Evolutionary conservation across 2,329 filamentous ascomycete species (phyloP).

Genomic region (Phialophora chinensis): DNA sequence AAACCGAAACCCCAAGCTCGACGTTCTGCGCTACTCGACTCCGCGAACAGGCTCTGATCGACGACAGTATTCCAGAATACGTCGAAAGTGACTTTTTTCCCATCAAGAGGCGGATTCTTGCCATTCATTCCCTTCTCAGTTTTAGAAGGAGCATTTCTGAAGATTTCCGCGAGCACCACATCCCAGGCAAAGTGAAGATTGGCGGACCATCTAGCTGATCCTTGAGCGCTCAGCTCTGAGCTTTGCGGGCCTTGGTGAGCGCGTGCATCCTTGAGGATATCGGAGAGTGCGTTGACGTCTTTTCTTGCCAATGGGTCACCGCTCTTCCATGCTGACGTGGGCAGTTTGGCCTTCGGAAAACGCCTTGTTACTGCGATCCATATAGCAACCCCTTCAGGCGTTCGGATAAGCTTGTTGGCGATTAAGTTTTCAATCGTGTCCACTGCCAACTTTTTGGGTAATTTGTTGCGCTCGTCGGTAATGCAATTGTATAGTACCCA

Average conservation of each 20-base stretch:
- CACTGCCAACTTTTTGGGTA: constrained; percentile 59
- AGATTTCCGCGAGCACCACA: constrained; percentile 63
- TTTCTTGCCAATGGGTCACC: constrained; percentile 74
- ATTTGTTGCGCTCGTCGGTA: not conserved
- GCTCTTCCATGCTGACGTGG: constrained; percentile 73
- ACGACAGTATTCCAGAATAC: constrained; percentile 87
- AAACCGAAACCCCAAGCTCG: constrained; percentile 93
- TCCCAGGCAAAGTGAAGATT: constrained; percentile 90
- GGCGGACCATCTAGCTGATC: constrained; percentile 75
- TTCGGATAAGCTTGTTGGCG: constrained; percentile 72
- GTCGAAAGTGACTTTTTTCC: constrained; percentile 60
- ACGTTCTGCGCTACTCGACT: constrained; percentile 80
- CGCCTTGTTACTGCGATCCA: constrained; percentile 75
- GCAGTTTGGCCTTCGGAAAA: constrained; percentile 69
- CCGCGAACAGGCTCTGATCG: constrained; percentile 82
- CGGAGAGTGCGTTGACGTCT: constrained; percentile 71
- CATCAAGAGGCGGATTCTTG: constrained; percentile 27
- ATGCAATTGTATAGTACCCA: constrained; percentile 68
- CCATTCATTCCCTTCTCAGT: constrained; percentile 33
- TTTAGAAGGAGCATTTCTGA: constrained; percentile 27
- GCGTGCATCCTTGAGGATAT: constrained; percentile 74
- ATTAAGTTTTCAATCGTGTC: constrained; percentile 67
- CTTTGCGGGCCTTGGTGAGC: constrained; percentile 42
- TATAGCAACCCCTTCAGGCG: constrained; percentile 85
- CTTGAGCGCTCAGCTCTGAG: constrained; percentile 43